These are phyloP conservation scores for Vigna angularis DNA, from an alignment of 306 rosid species.

Conservation along the genomic window DNA sequence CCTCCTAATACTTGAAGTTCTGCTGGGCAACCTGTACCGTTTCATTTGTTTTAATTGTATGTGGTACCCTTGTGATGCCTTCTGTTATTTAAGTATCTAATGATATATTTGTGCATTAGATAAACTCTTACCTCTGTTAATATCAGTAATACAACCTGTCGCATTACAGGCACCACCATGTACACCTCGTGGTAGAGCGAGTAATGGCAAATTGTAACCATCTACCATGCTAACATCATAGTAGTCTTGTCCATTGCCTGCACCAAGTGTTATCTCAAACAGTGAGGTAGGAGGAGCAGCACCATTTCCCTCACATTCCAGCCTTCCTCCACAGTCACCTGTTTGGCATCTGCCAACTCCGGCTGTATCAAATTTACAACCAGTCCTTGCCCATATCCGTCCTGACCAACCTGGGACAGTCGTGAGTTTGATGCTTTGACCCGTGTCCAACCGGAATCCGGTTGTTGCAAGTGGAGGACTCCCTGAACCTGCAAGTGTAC, in stretches of 20 bases:
- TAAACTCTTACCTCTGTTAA: conserved; percentile 62
- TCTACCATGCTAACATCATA: conserved; percentile 85
- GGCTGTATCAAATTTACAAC: conserved; percentile 69
- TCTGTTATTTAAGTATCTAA: conserved; percentile 12
- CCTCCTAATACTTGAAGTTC: conserved; percentile 77
- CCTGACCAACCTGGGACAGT: conserved; percentile 82
- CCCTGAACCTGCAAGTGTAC: conserved; percentile 70
- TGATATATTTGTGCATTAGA: neutral
- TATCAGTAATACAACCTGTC: conserved; percentile 72
- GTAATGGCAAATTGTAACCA: conserved; percentile 77
- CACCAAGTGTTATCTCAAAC: conserved; percentile 80
- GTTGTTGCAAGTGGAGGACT: conserved; percentile 63
- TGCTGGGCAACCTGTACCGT: conserved; percentile 73
- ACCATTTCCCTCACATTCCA: conserved; percentile 77
- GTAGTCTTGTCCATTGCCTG: conserved; percentile 59
- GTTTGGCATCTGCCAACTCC: conserved; percentile 79
- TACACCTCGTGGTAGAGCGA: conserved; percentile 59
- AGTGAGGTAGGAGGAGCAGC: conserved; percentile 78
- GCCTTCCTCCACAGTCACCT: conserved; percentile 85
- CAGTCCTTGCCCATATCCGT: conserved; percentile 84
- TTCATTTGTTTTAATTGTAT: conserved; percentile 4
- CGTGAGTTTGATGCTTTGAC: conserved; percentile 55
- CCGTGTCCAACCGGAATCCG: conserved; percentile 59
- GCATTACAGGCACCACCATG: conserved; percentile 66
- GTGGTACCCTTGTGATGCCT: neutral